Base-by-base conservation (phyloP, 768 basidiomycete genomes). In the Pulveroboletus frians region DNA sequence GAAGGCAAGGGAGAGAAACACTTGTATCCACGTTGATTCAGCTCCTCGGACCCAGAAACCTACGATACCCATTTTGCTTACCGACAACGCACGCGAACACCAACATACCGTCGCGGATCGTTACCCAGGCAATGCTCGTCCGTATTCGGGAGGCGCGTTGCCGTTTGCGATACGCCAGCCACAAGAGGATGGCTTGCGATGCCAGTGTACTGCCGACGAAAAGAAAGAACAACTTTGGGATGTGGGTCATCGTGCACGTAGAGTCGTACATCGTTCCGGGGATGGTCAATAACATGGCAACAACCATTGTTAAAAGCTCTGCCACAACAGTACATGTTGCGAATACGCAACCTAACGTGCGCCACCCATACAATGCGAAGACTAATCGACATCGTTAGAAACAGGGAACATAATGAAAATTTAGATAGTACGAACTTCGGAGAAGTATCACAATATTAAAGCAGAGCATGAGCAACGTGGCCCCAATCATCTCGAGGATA, bases 91-190 rank as follows among this genome's bases (percentile, higher is more conserved):
- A 51, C 4, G 14, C 5, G 5, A 65, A 64, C 7, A 48, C 53
- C 2, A 56, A 5, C 2, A 56, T 3, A 26, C 63, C 58, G 26
- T 64, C 63, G 3, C 64, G 55, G n/a, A 64, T 58, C 10, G 64
- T 65, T 1, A 60, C 34, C 13, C 49, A 62, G 9, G 50, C 51
- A 26, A 59, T 36, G 7, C 38, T 42, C 8, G 30, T 13, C 26
- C 50, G 43, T 9, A 21, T 15, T 39, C 32, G 51, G 20, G 9
- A 11, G n/a, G 14, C 27, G 9, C 15, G 44, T 8, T 48, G 23
- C 21, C 50, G 54, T 39, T 53, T 58, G 36, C 48, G 56, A 40
- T 37, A 61, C 5, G 53, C 49, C 39, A 64, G 35, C 52, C 46
- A 54, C 18, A 66, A 4, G 39, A 66, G 53, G 14, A 54, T 21